Conservation (phyloP, 1,139 yeast genomes). For the Yamadazyma jaroonii region DNA sequence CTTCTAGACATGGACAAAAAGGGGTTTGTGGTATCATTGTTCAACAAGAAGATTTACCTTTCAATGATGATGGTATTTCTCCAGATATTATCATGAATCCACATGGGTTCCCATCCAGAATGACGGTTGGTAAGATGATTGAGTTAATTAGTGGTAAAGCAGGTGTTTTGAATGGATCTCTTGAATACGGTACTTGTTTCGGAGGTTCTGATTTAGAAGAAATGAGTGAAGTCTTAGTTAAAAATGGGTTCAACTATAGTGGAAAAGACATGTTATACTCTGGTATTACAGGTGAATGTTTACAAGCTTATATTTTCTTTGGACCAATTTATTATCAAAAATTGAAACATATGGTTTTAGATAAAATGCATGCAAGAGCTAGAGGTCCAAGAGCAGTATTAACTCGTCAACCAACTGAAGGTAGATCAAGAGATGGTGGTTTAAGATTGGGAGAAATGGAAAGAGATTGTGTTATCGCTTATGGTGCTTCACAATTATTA, state of each 20-base stretch:
- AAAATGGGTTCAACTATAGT: slow-evolving; percentile 88
- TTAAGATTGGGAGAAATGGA: slow-evolving; percentile 99
- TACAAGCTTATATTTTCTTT: slow-evolving; percentile 95
- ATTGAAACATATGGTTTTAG: slow-evolving; percentile 97
- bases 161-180: slow-evolving; percentile 86
- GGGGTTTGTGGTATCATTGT: slow-evolving; percentile 99
- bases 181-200: slow-evolving; percentile 97
- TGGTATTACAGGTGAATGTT: slow-evolving; percentile 97
- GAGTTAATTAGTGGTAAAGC: slow-evolving; percentile 97
- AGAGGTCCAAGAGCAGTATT: slow-evolving; percentile 98
- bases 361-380: slow-evolving; percentile 99
- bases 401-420: slow-evolving; percentile 98
- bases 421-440: slow-evolving; percentile 99
- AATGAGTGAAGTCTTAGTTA: slow-evolving; percentile 89
- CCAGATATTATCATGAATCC: slow-evolving; percentile 99
- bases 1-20: slow-evolving; percentile 96
- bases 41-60: slow-evolving; percentile 94
- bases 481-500: slow-evolving; percentile 94
- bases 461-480: slow-evolving; percentile 98
- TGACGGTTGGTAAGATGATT: slow-evolving; percentile 99
- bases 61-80: slow-evolving; percentile 81
- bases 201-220: slow-evolving; percentile 96
- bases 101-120: slow-evolving; percentile 99
- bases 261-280: slow-evolving; percentile 98
- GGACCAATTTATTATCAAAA: slow-evolving; percentile 98